Evolutionary conservation across 345 rosid species (phyloP).

Genomic region (Populus tremula): DNA sequence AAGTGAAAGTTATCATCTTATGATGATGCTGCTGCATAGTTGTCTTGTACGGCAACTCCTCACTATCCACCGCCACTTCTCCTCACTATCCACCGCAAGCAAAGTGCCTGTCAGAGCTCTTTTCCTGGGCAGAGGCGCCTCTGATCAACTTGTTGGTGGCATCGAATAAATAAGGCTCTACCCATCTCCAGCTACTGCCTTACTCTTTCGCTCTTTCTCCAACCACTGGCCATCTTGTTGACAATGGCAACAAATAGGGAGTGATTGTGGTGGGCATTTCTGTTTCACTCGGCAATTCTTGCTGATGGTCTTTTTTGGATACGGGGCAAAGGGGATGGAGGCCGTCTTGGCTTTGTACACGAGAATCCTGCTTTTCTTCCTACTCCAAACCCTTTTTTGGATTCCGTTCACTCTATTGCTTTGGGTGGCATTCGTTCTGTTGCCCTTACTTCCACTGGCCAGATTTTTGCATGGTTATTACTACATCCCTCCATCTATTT

Average conservation of each 20-base stretch:
- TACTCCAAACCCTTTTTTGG: constrained; percentile 58
- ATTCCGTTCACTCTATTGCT: constrained; percentile 48
- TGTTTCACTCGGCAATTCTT: constrained; percentile 74
- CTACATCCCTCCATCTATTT: not conserved
- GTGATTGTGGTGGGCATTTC: constrained; percentile 54
- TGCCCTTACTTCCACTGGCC: constrained; percentile 65
- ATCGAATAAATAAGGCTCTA: constrained; percentile 67
- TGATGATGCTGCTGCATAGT: not conserved
- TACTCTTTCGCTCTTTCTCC: constrained; percentile 50
- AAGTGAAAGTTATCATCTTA: not conserved
- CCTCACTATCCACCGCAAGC: constrained; percentile 20
- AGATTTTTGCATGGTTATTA: constrained; percentile 76
- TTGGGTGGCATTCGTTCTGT: constrained; percentile 89
- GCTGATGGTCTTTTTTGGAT: constrained; percentile 66
- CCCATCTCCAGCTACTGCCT: constrained; percentile 51
- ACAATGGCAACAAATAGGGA: not conserved
- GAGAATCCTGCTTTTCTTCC: constrained; percentile 74
- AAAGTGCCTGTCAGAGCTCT: constrained; percentile 55
- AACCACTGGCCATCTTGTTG: constrained; percentile 47
- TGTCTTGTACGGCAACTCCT: not conserved
- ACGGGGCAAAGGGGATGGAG: constrained; percentile 98
- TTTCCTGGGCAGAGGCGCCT: constrained; percentile 89
- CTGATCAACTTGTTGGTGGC: constrained; percentile 95
- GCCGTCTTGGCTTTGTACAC: constrained; percentile 81
- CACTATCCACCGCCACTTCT: constrained; percentile 14